Base-by-base conservation (phyloP, 1,139 yeast genomes). In the Zygosaccharomyces pseudobailii region DNA sequence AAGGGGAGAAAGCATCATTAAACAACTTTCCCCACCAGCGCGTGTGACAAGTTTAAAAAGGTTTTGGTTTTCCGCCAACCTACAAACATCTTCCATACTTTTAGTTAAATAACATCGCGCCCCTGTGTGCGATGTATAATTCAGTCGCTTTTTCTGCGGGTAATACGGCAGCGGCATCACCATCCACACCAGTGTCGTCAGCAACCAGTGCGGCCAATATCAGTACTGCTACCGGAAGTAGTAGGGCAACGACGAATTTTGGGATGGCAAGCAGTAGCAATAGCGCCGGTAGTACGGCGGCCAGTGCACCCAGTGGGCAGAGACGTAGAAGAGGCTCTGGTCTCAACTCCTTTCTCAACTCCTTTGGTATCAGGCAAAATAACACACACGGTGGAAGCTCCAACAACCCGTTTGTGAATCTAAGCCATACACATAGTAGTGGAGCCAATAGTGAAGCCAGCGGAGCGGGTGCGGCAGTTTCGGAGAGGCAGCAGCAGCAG, bases 341-440 rank as follows among this genome's bases (percentile, higher is more conserved):
- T 20, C 50, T 61, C 41, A 56, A 55, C 36, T 53, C 59, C 4
- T 43, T 61, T 27, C 45, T 59, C 42, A 57, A 52, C 36, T 52
- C 61, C 5, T 58, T 61, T 47, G 65, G 65, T n/a, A 57, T 59
- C 28, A 56, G 65, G 44, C 62, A 55, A 36, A 52, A 45, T 19
- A 47, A 32, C 47, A 37, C 45, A 13, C 41, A 40, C 21, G 23
- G 43, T 31, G 36, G 36, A 13, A 38, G 22, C 31, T 32, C 46
- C 23, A 38, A 25, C 30, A 40, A 33, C 10, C 34, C 46, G 4
- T 34, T 40, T 36, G 37, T 36, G 24, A 44, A 40, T 17, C 27
- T 40, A 19, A 37, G 21, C 25, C 42, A 40, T 33, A 21, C 46
- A 28, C 36, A 21, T 22, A 25, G 42, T 34, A 30, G 37, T 10